phyloP scores from a whole-genome alignment of 2,329 filamentous ascomycete genomes.

The Cryphonectria carpinicola region DNA sequence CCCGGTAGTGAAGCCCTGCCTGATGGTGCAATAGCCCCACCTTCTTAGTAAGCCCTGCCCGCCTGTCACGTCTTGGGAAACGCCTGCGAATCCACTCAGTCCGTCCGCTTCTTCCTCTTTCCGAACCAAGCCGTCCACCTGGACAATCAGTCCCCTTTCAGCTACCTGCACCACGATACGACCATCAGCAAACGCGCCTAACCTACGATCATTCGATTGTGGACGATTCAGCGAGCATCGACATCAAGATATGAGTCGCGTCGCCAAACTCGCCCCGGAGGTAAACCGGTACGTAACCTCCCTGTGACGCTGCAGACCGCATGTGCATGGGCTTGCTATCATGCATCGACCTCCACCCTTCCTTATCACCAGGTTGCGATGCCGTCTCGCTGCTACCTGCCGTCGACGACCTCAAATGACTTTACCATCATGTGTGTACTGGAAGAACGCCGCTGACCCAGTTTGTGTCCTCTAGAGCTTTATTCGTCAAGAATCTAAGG shows the following conservation, averaged over 20 bases:
- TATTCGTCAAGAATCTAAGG: constrained; percentile 99
- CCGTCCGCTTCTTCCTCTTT: constrained; percentile 24
- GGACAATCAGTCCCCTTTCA: constrained; percentile 20
- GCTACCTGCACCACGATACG: constrained; percentile 12
- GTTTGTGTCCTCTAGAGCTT: constrained; percentile 67
- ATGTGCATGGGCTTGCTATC: constrained; percentile 9
- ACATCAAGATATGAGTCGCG: constrained; percentile 88
- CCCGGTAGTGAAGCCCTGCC: not conserved
- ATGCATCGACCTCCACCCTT: constrained; percentile 10
- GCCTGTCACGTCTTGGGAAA: not conserved
- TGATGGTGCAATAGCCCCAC: not conserved
- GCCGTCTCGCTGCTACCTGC: constrained; percentile 4
- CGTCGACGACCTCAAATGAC: not conserved
- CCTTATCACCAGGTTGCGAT: not conserved
- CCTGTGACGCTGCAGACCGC: constrained; percentile 18
- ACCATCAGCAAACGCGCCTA: constrained; percentile 10
- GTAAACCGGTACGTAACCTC: constrained; percentile 82
- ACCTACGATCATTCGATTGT: constrained; percentile 25
- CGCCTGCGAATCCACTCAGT: constrained; percentile 6
- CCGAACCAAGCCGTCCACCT: constrained; percentile 26
- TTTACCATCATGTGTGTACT: not conserved
- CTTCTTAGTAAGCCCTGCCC: constrained; percentile 5
- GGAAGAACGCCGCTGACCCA: constrained; percentile 34
- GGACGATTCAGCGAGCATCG: constrained; percentile 25
- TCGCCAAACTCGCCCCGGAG: constrained; percentile 97